Conservation (phyloP, 2,329 filamentous ascomycete genomes). For the Phaeosphaeria sp. region DNA sequence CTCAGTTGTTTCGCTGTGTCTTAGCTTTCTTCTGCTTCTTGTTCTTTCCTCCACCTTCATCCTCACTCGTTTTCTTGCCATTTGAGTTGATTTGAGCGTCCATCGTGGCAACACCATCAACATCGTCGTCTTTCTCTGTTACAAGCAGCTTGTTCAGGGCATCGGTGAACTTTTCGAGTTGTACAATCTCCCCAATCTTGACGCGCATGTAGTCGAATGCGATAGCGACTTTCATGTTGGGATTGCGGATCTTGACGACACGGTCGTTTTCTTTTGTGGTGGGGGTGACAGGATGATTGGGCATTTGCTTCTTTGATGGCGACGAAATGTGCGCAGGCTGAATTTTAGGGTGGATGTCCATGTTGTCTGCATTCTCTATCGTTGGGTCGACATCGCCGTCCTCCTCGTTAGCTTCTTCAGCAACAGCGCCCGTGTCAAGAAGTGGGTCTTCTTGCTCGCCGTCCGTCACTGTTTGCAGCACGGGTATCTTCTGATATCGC, state of each 20-base stretch:
- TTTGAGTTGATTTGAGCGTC: conserved; percentile 27
- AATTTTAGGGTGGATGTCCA: conserved; percentile 24
- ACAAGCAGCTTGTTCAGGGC: conserved; percentile 65
- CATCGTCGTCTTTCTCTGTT: conserved; percentile 31
- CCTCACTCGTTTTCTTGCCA: conserved; percentile 39
- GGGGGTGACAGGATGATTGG: conserved; percentile 14
- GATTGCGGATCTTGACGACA: conserved; percentile 49
- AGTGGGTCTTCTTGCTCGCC: conserved; percentile 34
- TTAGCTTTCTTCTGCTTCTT: conserved; percentile 35
- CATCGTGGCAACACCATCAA: conserved; percentile 5
- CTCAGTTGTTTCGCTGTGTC: conserved; percentile 35
- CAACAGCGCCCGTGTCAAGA: conserved; percentile 20
- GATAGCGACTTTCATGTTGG: conserved; percentile 70
- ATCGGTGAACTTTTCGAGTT: conserved; percentile 68
- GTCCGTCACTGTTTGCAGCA: conserved; percentile 52
- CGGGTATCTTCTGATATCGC: conserved; percentile 80
- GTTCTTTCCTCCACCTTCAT: conserved; percentile 27
- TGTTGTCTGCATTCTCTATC: conserved; percentile 24
- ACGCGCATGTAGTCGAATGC: conserved; percentile 83
- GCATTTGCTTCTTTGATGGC: conserved; percentile 10
- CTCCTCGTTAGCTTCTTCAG: conserved; percentile 34
- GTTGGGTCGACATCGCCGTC: conserved; percentile 24
- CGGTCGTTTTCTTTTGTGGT: conserved; percentile 24
- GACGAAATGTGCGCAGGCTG: conserved; percentile 4
- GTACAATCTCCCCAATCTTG: conserved; percentile 71